Evolutionary conservation across 139 green algal species (phyloP), one percentile per base, ranked within the genome.

Genomic region (Deuterostichococcus epilithicus): DNA sequence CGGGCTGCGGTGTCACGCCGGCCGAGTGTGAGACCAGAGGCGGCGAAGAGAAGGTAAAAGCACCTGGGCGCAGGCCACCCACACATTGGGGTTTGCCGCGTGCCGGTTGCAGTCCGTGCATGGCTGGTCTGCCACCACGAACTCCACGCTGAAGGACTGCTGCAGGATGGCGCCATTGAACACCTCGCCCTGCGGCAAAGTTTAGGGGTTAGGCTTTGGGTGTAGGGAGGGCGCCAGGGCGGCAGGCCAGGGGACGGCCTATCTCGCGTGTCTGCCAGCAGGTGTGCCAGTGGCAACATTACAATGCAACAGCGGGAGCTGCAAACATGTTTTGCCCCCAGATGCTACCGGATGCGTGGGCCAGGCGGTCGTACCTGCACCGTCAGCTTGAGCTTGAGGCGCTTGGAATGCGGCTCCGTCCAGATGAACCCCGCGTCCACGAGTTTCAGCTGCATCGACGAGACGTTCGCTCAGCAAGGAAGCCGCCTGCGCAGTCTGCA

Each of bases 361-460:
- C n/a, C n/a, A n/a, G n/a, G n/a, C n/a, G n/a, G n/a, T 5, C 52
- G 3, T 3, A 63, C 32, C 86, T 94, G 90, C 1, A 99, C 86
- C 23, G 96, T 98, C 65, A 98, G 80, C 88, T 98, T 98, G 18
- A 93, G 85, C 82, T 99, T 99, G 18, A 99, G 82, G 28, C 96
- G 87, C 81, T 96, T 97, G 34, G 87, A 96, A 87, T 99, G 96
- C 2, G 96, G 96, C 89, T 99, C 96, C 28, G 96, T 99, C 96
- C 96, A 99, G 32, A 99, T 93, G 85, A 99, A 99, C 0, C 90
- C 90, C n/a, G 96, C 96, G 76, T 99, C 96, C 52, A 98, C 89
- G 20, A 99, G 93, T 87, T 98, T 98, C 10, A 98, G 92, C 85
- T 96, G 85, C 66, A 75, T 25, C 63, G 0, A 35, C 8, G 3